Base-by-base conservation (phyloP, 2,329 filamentous ascomycete species). In the Teratosphaeriaceae sp. region DNA sequence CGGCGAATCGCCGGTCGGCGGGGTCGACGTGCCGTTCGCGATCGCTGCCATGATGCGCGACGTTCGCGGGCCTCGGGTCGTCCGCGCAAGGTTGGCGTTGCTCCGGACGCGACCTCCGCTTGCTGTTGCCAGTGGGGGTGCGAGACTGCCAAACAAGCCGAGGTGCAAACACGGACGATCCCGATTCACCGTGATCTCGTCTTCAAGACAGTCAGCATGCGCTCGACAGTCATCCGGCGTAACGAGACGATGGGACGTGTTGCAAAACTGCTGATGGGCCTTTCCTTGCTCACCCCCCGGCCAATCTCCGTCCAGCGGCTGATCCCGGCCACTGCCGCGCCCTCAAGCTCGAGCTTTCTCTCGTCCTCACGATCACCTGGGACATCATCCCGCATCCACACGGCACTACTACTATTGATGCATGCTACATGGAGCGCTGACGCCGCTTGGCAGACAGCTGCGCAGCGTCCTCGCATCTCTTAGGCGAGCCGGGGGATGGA, bases 381-480 rank as follows among this genome's bases (percentile, higher is more conserved):
- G n/a, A n/a, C n/a, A n/a, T n/a, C n/a, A n/a, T n/a, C n/a, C n/a
- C n/a, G n/a, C n/a, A n/a, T n/a, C n/a, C n/a, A n/a, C n/a, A n/a
- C n/a, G n/a, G n/a, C n/a, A n/a, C n/a, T n/a, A 34, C 20, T 30
- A n/a, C 15, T 30, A 34, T 51, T 51, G 48, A 53, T 60, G 59
- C 51, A 62, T 62, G 59, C 58, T 50, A 52, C 52, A 60, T 60
- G 56, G 59, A 49, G 44, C 41, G 35, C 40, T 61, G 52, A 61
- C 58, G 45, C 56, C 58, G 40, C 56, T 62, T 29, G 59, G 57
- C 54, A 53, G 48, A 43, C 58, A 56, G 52, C 52, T 61, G 27
- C 51, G 57, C 20, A 44, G 45, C 38, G 58, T 60, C 15, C 47
- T 60, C 38, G 31, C 22, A 12, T 33, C 41, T 36, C 39, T 46